Evolutionary conservation across 2,329 filamentous ascomycete species (phyloP).

Genomic region (Endothia cerciana): DNA sequence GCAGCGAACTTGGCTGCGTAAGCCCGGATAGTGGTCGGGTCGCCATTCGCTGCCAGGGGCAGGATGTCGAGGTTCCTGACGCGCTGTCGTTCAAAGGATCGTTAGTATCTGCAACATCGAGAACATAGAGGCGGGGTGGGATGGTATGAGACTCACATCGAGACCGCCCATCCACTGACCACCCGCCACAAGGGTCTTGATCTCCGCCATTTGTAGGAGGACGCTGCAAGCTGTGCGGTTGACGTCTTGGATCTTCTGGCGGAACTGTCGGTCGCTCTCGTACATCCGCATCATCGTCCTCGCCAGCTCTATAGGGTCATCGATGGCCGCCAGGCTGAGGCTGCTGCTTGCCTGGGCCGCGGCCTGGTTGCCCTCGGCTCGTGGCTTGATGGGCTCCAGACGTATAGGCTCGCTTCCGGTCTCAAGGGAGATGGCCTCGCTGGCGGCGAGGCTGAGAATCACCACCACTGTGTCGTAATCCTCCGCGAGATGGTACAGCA

Average conservation of each 20-base stretch:
- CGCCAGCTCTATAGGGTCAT: slow-evolving; percentile 64
- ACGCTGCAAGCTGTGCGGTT: slow-evolving; percentile 61
- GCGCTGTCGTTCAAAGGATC: slow-evolving; percentile 46
- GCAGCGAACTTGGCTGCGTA: slow-evolving; percentile 80
- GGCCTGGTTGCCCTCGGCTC: slow-evolving; percentile 49
- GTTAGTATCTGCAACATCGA: neutral
- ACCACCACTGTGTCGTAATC: slow-evolving; percentile 94
- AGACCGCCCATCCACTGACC: slow-evolving; percentile 61
- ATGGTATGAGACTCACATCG: slow-evolving; percentile 53
- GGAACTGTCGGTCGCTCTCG: slow-evolving; percentile 64
- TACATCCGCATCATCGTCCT: slow-evolving; percentile 67
- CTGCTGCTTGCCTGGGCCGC: slow-evolving; percentile 55
- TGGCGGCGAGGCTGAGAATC: slow-evolving; percentile 87
- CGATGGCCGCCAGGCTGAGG: slow-evolving; percentile 63
- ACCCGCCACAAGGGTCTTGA: slow-evolving; percentile 59
- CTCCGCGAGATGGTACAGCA: slow-evolving; percentile 91
- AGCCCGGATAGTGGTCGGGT: slow-evolving; percentile 77
- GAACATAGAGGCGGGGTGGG: no score
- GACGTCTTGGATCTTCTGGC: slow-evolving; percentile 58
- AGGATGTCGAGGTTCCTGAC: slow-evolving; percentile 79
- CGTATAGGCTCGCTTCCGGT: slow-evolving; percentile 80
- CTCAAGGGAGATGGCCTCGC: slow-evolving; percentile 85
- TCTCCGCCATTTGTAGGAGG: slow-evolving; percentile 63
- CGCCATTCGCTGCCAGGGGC: slow-evolving; percentile 74
- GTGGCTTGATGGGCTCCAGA: slow-evolving; percentile 78